phyloP scores from a whole-genome alignment of 257 asterid genomes.

The Coffea eugenioides region DNA sequence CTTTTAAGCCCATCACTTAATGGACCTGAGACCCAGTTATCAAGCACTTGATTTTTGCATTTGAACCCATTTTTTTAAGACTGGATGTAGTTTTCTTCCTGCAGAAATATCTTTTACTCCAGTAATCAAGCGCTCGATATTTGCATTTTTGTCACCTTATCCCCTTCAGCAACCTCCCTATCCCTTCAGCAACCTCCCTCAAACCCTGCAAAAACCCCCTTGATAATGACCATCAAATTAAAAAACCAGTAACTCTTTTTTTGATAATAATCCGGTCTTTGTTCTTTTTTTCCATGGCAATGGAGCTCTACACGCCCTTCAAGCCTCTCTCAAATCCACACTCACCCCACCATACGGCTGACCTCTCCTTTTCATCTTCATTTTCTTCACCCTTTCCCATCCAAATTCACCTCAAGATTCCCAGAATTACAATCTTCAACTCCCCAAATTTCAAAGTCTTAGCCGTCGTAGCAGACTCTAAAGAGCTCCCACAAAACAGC shows the following conservation, averaged over 20 bases:
- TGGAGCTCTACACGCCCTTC: constrained; percentile 75
- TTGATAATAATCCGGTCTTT: background rate
- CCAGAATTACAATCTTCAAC: constrained; percentile 19
- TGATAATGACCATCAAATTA: constrained; percentile 6
- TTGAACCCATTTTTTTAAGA: background rate
- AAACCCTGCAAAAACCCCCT: constrained; percentile 17
- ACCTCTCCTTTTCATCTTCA: constrained; percentile 73
- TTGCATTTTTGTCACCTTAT: constrained; percentile 8
- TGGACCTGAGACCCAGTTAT: background rate
- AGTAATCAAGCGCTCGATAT: no score
- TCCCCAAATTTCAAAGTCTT: constrained; percentile 31
- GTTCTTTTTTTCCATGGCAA: constrained; percentile 2
- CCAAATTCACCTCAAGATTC: constrained; percentile 54
- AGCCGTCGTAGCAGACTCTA: constrained; percentile 73
- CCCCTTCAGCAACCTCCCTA: background rate
- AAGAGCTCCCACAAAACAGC: constrained; percentile 86
- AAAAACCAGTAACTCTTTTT: background rate
- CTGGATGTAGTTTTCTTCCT: background rate
- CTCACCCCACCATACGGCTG: constrained; percentile 29
- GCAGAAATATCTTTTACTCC: background rate
- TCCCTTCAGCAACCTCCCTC: background rate
- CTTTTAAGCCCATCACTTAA: background rate
- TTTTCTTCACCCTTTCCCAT: constrained; percentile 57
- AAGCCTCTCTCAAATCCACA: constrained; percentile 37
- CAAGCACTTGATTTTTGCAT: background rate